A percentile compares a stretch with the other conserved stretches of the same genome.
Conservation (phyloP, 495 filamentous ascomycete genomes). For the Talaromyces proteolyticus region DNA sequence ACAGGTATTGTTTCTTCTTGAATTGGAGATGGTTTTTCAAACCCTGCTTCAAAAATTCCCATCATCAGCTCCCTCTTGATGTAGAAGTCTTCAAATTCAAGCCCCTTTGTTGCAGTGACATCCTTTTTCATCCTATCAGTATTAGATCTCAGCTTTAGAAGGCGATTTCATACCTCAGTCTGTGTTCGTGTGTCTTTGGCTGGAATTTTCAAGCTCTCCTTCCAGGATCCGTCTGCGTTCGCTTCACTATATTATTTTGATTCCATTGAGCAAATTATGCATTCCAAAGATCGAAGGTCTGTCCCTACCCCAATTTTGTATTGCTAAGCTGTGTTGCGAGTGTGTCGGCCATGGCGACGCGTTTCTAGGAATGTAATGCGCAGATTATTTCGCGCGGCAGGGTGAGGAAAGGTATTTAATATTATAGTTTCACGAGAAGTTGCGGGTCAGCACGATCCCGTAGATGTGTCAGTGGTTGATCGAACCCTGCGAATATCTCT, state of each 20-base stretch:
- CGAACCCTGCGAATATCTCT: too few relatives aligned
- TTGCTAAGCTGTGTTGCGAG: conserved; percentile 66
- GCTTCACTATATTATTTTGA: conserved; percentile 36
- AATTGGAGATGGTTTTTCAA: conserved; percentile 97
- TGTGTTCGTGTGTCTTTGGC: conserved; percentile 83
- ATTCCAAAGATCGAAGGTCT: neutral
- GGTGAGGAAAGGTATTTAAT: neutral
- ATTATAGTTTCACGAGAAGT: neutral
- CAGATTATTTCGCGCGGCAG: neutral
- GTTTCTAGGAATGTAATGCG: conserved; percentile 1
- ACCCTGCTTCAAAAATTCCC: conserved; percentile 98
- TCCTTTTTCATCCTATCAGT: conserved; percentile 50
- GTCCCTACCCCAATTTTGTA: conserved; percentile 61
- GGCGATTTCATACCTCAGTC: conserved; percentile 67
- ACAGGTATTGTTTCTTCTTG: conserved; percentile 99
- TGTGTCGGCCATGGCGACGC: conserved; percentile 47
- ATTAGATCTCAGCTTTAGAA: conserved; percentile 6
- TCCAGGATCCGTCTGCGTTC: conserved; percentile 63
- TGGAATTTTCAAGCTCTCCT: conserved; percentile 69
- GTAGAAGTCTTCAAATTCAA: conserved; percentile 95
- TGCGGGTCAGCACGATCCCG: neutral
- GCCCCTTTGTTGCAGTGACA: conserved; percentile 93
- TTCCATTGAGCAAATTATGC: conserved; percentile 13
- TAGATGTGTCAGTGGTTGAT: too few relatives aligned
- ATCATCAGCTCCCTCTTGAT: conserved; percentile 93